A percentile compares a stretch with the other conserved stretches of the same genome.
Conservation (phyloP, 345 rosid genomes). For the Passiflora organensis region DNA sequence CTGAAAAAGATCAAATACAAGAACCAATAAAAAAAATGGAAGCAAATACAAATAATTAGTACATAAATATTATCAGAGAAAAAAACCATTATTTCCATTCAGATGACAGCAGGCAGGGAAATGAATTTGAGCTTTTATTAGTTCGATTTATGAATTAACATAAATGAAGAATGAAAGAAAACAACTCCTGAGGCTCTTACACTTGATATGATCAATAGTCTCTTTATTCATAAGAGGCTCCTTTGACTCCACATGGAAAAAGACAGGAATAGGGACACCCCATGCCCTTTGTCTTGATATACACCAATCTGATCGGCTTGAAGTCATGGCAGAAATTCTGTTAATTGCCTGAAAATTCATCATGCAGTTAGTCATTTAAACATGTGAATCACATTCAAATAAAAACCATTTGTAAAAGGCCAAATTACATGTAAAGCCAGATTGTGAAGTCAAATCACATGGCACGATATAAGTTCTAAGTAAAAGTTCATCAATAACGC, state of each 20-base stretch:
- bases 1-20: background rate
- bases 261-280: conserved; percentile 97
- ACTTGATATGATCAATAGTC: conserved; percentile 69
- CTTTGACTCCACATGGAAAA: conserved; percentile 67
- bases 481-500: no score
- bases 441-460: background rate
- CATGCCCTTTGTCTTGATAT: conserved; percentile 95
- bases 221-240: conserved; percentile 90
- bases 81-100: background rate
- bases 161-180: background rate
- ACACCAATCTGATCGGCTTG: conserved; percentile 95
- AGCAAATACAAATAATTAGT: background rate
- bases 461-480: no score
- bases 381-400: background rate
- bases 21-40: background rate
- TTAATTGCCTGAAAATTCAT: conserved; percentile 60
- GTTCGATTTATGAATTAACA: background rate
- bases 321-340: conserved; percentile 88
- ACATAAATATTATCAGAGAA: background rate
- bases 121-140: background rate
- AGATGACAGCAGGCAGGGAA: background rate
- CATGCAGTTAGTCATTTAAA: conserved; percentile 12
- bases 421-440: background rate
- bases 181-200: conserved; percentile 41
- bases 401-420: background rate